These are phyloP conservation scores for Wilcoxina mikolae DNA, from an alignment of 495 filamentous ascomycete genomes.

Conservation along the genomic window DNA sequence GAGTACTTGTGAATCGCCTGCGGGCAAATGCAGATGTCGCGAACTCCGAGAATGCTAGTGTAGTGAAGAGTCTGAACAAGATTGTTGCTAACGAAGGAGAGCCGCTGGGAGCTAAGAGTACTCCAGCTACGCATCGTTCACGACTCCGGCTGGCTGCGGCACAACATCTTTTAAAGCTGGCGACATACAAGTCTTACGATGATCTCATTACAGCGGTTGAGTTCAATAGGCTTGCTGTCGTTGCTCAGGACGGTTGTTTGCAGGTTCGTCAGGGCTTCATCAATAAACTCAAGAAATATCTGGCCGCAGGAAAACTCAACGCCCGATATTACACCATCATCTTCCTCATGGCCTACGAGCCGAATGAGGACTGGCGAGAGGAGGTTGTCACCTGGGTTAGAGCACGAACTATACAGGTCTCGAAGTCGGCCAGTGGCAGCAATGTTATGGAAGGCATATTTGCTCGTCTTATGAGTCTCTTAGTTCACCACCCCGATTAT, in stretches of 20 bases:
- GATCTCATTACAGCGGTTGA: constrained; percentile 51
- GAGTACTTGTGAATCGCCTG: constrained; percentile 73
- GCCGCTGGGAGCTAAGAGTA: constrained; percentile 47
- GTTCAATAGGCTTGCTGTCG: constrained; percentile 66
- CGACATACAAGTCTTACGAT: constrained; percentile 57
- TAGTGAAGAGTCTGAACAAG: constrained; percentile 53
- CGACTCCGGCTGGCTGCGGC: constrained; percentile 70
- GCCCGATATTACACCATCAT: constrained; percentile 72
- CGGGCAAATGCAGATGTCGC: constrained; percentile 34
- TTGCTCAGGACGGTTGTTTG: constrained; percentile 61
- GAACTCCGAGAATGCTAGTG: not conserved
- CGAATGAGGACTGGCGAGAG: constrained; percentile 47
- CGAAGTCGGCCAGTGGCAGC: constrained; percentile 34
- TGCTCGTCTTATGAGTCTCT: constrained; percentile 65
- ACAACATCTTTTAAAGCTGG: constrained; percentile 70
- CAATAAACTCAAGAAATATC: constrained; percentile 72
- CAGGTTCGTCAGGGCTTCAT: constrained; percentile 66
- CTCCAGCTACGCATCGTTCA: constrained; percentile 43
- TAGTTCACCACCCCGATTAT: constrained; percentile 94
- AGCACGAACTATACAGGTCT: constrained; percentile 46
- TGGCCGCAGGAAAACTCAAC: constrained; percentile 51
- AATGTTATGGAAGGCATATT: constrained; percentile 72
- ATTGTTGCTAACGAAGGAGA: constrained; percentile 63
- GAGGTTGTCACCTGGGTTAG: constrained; percentile 77
- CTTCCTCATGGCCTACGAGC: constrained; percentile 85